Base-by-base conservation (phyloP, 2,329 filamentous ascomycete species). In the Cephalotrichum gorgonifer region DNA sequence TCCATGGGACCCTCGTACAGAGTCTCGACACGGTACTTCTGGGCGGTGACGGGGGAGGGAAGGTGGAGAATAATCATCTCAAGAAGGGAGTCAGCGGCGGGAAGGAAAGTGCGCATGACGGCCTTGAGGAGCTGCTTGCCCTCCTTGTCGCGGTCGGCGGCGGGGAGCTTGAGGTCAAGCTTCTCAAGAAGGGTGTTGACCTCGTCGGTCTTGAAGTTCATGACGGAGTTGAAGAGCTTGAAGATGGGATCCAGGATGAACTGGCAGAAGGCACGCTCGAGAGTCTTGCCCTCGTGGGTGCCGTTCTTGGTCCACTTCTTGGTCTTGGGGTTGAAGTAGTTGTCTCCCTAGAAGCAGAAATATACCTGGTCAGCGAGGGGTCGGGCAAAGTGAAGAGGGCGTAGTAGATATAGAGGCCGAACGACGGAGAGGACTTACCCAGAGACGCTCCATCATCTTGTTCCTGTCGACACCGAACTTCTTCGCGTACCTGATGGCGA, bases 381-480 rank as follows among this genome's bases (percentile, higher is more conserved):
- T 12, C 12, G 5, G n/a, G n/a, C n/a, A 23, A 20, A 22, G 20
- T 12, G n/a, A 25, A 39, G 38, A 38, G 38, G 33, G n/a, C n/a
- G n/a, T 39, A 39, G 35, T 20, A 39, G 35, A 22, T 39, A 14
- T 25, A 27, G 3, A 27, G 8, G 15, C 15, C 3, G 6, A 14
- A 42, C 17, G 41, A 4, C 12, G 15, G 22, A 25, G 22, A 9
- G 8, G 54, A 64, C 81, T 71, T 74, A 88, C 84, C 93, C 93
- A 98, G 61, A 98, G 88, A 85, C 93, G 89, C 79, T 96, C 88
- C 87, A 97, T 95, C 93, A 98, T 96, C 88, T 97, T 97, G 78
- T 84, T 86, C 74, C 90, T 90, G 84, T 98, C 91, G 63, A 98
- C 93, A 86, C 93, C 93, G 65, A 98, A 98, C 78, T 98, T 98